Conservation (phyloP, 208 protist species). For the Acanthamoeba divionensis region DNA sequence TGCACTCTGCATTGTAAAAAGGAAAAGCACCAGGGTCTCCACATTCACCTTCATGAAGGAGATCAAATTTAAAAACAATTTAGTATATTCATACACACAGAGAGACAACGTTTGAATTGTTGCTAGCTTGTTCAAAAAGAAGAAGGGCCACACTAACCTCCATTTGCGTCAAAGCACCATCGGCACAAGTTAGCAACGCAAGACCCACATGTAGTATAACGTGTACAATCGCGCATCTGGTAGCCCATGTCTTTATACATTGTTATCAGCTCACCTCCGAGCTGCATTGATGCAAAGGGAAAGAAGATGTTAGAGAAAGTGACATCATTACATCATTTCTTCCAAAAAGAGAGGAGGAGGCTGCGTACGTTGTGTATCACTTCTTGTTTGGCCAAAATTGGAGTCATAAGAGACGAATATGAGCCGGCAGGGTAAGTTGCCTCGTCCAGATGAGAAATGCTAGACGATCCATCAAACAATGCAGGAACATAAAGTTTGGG, state of each 20-base stretch:
- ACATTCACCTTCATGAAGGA: not conserved
- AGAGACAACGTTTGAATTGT: not conserved
- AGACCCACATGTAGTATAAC: not conserved
- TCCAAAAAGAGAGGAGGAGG: not conserved
- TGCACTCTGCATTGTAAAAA: slow-evolving; percentile 35
- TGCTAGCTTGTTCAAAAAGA: not conserved
- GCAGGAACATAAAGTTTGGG: slow-evolving; percentile 8
- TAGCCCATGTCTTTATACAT: slow-evolving; percentile 43
- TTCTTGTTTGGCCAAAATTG: not conserved
- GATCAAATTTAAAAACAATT: not conserved
- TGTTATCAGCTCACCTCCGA: not conserved
- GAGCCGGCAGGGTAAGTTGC: not conserved
- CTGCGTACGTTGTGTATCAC: not conserved
- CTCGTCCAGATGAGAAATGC: slow-evolving; percentile 45
- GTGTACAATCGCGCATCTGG: slow-evolving; percentile 28
- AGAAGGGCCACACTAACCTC: not conserved
- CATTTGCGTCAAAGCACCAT: not conserved
- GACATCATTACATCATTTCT: not conserved
- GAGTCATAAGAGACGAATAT: slow-evolving; percentile 11
- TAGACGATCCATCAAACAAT: not conserved
- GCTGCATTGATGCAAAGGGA: not conserved
- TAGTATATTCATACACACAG: not conserved
- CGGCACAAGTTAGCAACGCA: slow-evolving; percentile 4
- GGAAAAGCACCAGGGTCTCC: not conserved
- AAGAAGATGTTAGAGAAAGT: not conserved